Evolutionary conservation across 768 basidiomycete species (phyloP), one percentile per base, ranked within the genome.

Genomic region (Phanerodontia chrysosporium): DNA sequence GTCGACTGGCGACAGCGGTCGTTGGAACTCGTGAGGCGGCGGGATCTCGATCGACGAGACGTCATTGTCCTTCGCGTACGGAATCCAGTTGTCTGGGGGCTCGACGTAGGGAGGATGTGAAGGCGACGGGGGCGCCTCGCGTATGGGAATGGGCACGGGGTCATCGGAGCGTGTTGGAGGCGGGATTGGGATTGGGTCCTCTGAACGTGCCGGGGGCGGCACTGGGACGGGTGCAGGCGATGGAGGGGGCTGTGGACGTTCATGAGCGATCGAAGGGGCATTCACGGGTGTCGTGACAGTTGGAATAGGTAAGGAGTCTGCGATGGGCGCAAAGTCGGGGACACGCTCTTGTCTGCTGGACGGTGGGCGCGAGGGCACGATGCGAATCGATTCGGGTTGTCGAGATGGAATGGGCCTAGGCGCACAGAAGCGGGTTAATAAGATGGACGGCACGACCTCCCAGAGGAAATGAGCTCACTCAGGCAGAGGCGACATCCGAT

Each of bases 21-120:
- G 45, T 2, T 65, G 60, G 29, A 88, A 73, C 61, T 85, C 86
- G 65, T 82, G 81, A 0, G 87, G 82, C 21, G 87, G 82, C 10
- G 86, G 87, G 0, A 89, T 66, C 27, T 76, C 75, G 51, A 85
- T 81, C n/a, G 75, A 62, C 16, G 30, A 62, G 46, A 75, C 74
- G 54, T 85, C 82, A 12, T 74, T 69, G 60, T 77, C 82, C 4
- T 71, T 69, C 18, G 75, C 69, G 3, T 61, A 61, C 0, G 87
- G 87, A 55, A 90, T 87, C 58, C 77, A 83, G 9, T 82, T 81
- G 49, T 90, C 87, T 0, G 78, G 83, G 3, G 84, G 85, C 12
- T 84, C 75, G 5, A 73, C 69, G 13, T 71, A 51, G 21, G 69
- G 66, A 3, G 70, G 68, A 48, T 80, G 73, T 1, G 71, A 73